These are phyloP conservation scores for Biscogniauxia sp. DNA, from an alignment of 2,329 filamentous ascomycete genomes.

Conservation along the genomic window DNA sequence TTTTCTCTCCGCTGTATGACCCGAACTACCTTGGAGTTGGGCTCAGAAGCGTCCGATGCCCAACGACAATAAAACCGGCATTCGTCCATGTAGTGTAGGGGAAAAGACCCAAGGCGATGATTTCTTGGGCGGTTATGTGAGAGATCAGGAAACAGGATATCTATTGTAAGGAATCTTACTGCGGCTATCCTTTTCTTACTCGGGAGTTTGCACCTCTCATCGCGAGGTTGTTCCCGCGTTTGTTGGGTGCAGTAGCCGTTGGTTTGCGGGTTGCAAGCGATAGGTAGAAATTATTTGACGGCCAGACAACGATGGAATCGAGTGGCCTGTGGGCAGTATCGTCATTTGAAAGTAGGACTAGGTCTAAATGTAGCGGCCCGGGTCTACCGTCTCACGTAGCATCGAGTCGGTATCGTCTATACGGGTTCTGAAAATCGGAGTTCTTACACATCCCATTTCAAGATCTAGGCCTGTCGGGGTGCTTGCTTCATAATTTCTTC, in stretches of 20 bases:
- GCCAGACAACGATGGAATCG: neutral
- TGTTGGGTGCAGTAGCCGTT: neutral
- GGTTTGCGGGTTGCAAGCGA: neutral
- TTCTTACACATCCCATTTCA: neutral
- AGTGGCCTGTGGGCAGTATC: neutral
- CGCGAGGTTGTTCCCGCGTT: neutral
- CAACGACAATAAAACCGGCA: neutral
- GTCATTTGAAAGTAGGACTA: neutral
- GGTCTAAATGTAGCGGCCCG: neutral
- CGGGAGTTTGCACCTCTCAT: slow-evolving; percentile 15
- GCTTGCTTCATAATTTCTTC: neutral
- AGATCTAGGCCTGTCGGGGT: neutral
- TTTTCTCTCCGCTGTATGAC: neutral
- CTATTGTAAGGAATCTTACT: slow-evolving; percentile 19
- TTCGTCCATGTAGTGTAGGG: neutral
- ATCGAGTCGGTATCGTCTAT: neutral
- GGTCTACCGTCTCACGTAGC: neutral
- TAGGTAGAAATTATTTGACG: neutral
- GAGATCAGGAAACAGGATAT: slow-evolving; percentile 9
- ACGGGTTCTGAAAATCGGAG: neutral
- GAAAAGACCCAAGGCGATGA: neutral
- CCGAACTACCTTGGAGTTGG: neutral
- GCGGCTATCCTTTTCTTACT: slow-evolving; percentile 24
- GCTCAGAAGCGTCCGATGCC: neutral
- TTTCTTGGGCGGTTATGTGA: slow-evolving; percentile 5